Percentiles rank a stretch among this genome's conserved stretches.
Conservation (phyloP, 768 basidiomycete species). For the Tubosaeta sp. region DNA sequence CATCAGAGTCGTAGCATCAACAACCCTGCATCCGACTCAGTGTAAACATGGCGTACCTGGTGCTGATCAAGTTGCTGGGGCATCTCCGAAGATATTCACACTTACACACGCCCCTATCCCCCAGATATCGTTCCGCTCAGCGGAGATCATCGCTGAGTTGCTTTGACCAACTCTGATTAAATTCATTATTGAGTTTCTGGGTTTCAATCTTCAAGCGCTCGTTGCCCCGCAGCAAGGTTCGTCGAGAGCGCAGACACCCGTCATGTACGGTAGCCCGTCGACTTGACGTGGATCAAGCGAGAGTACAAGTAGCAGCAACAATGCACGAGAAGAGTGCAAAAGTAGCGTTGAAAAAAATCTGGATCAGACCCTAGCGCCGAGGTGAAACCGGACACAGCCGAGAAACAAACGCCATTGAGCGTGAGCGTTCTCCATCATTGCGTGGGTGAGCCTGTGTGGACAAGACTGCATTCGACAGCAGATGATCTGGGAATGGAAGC, state of each 20-base stretch:
- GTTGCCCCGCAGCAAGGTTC: not conserved
- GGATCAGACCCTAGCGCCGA: conserved; percentile 2
- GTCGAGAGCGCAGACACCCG: not conserved
- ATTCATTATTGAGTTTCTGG: conserved; percentile 4
- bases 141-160: conserved; percentile 4
- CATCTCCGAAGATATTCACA: not conserved
- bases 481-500: conserved; percentile 6
- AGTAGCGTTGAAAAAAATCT: not conserved
- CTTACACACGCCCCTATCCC: not conserved
- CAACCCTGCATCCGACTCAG: no score
- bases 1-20: not conserved
- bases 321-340: not conserved
- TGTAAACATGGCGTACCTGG: not conserved
- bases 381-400: not conserved
- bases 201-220: conserved; percentile 1
- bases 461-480: not conserved
- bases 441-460: not conserved
- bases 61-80: not conserved
- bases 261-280: not conserved
- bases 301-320: not conserved
- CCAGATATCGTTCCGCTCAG: conserved; percentile 15
- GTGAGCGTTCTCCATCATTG: not conserved
- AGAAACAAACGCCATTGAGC: not conserved
- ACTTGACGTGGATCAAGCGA: not conserved
- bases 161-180: conserved; percentile 2